Percentiles rank a stretch among this genome's conserved stretches.
phyloP scores from a whole-genome alignment of 805 yeast species.

The Saccharomycopsis sp. region DNA sequence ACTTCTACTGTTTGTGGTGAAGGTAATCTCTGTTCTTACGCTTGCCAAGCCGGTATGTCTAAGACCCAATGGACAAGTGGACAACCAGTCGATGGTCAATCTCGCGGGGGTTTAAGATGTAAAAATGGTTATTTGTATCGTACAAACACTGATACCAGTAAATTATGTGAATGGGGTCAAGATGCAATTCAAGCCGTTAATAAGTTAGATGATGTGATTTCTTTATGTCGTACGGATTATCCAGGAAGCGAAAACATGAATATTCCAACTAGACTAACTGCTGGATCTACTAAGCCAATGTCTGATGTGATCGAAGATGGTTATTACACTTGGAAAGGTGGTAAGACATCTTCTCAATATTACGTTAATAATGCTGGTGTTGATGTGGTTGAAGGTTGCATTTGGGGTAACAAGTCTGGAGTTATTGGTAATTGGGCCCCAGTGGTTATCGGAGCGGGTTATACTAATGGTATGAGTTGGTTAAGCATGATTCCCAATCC shows the following conservation, averaged over 20 bases:
- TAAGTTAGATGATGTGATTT: constrained; percentile 54
- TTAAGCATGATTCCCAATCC: constrained; percentile 92
- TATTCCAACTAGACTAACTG: constrained; percentile 72
- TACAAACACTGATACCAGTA: constrained; percentile 38
- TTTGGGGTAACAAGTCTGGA: constrained; percentile 77
- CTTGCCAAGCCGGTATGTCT: constrained; percentile 72
- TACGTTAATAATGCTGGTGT: constrained; percentile 97
- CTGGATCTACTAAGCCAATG: constrained; percentile 53
- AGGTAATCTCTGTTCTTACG: constrained; percentile 66
- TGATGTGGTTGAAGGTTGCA: constrained; percentile 78
- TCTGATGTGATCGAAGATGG: constrained; percentile 68
- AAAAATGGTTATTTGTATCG: constrained; percentile 52
- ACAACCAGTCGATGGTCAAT: constrained; percentile 59
- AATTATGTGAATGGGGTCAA: constrained; percentile 65
- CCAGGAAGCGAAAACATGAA: constrained; percentile 99
- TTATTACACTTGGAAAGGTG: constrained; percentile 78
- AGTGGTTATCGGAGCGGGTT: constrained; percentile 86
- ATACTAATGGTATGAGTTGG: constrained; percentile 62
- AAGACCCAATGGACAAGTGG: constrained; percentile 68
- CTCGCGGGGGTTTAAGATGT: constrained; percentile 65
- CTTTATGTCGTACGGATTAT: constrained; percentile 96
- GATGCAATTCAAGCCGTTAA: constrained; percentile 58
- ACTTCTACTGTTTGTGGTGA: constrained; percentile 48
- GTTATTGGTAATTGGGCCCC: constrained; percentile 98
- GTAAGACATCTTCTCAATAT: constrained; percentile 86